phyloP scores from a whole-genome alignment of 495 filamentous ascomycete genomes.

The Penicillium verhagenii region DNA sequence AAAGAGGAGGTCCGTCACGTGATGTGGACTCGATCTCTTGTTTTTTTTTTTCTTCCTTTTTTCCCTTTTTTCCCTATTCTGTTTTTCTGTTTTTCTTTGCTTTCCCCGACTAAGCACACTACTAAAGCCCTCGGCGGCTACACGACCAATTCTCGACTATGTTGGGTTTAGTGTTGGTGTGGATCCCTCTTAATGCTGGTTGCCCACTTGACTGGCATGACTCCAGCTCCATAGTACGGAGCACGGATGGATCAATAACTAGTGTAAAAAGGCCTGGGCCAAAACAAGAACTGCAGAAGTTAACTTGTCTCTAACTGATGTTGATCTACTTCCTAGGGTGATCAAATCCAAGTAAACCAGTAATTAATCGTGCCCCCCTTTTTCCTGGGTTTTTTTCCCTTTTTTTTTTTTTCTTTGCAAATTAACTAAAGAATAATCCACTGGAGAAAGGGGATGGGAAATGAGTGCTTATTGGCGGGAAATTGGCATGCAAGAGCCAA shows the following conservation, averaged over 20 bases:
- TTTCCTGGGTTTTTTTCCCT: too few species aligned
- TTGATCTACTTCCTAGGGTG: conserved; percentile 16
- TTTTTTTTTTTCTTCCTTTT: not conserved
- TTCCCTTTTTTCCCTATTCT: not conserved
- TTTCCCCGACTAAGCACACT: conserved; percentile 1
- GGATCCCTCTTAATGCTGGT: not conserved
- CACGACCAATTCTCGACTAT: not conserved
- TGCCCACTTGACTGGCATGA: not conserved
- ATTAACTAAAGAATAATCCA: not conserved
- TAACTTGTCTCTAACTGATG: too few species aligned
- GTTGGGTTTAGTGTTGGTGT: not conserved
- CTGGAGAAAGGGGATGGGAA: not conserved
- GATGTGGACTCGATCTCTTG: not conserved
- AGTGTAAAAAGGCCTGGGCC: conserved; percentile 23
- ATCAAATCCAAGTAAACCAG: not conserved
- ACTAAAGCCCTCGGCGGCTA: conserved; percentile 20
- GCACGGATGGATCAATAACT: conserved; percentile 4
- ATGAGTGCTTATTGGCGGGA: not conserved
- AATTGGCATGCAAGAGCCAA: not conserved
- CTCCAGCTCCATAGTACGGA: not conserved
- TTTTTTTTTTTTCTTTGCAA: not conserved
- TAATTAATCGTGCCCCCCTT: conserved; percentile 1
- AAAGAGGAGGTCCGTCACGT: conserved; percentile 33
- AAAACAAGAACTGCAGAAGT: conserved; percentile 11
- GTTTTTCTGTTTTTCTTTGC: not conserved